phyloP scores from a whole-genome alignment of 1,284 basidiomycete genomes.

The Rhodotorula sp. region DNA sequence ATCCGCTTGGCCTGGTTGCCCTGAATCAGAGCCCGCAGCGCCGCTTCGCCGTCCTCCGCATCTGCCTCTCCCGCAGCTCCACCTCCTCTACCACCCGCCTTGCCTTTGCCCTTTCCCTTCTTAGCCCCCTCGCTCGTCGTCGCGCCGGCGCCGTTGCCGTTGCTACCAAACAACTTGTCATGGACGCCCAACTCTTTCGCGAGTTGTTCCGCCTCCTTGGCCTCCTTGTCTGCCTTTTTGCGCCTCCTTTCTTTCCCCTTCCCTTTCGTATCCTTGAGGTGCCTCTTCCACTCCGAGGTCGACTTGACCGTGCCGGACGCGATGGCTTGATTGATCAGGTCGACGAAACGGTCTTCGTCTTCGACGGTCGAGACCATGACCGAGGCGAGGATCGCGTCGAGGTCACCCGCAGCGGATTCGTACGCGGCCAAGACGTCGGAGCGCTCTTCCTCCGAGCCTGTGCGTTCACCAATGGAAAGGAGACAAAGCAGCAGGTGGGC shows the following conservation, averaged over 20 bases:
- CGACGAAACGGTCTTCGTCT: constrained; percentile 79
- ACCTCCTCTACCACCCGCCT: constrained; percentile 39
- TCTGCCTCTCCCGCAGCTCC: constrained; percentile 45
- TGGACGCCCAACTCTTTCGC: constrained; percentile 88
- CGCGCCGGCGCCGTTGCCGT: neutral
- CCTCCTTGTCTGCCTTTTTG: constrained; percentile 62
- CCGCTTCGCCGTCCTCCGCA: constrained; percentile 63
- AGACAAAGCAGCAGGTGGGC: neutral
- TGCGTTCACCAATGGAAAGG: neutral
- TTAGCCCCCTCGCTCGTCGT: constrained; percentile 39
- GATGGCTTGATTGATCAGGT: constrained; percentile 68
- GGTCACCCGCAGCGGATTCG: constrained; percentile 62
- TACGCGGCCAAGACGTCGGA: constrained; percentile 75
- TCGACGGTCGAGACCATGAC: constrained; percentile 71
- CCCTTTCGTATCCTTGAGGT: constrained; percentile 72
- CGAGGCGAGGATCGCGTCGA: constrained; percentile 73
- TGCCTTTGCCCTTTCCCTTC: constrained; percentile 58
- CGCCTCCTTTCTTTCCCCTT: constrained; percentile 58
- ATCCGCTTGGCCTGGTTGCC: constrained; percentile 70
- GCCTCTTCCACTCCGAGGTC: constrained; percentile 65
- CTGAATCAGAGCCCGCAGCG: constrained; percentile 76
- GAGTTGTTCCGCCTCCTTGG: constrained; percentile 75
- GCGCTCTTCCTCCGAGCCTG: constrained; percentile 79
- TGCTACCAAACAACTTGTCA: constrained; percentile 83
- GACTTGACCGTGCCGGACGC: constrained; percentile 56